These are phyloP conservation scores for Rheum nobile DNA, from an alignment of 148 eudicot genomes.

Conservation along the genomic window DNA sequence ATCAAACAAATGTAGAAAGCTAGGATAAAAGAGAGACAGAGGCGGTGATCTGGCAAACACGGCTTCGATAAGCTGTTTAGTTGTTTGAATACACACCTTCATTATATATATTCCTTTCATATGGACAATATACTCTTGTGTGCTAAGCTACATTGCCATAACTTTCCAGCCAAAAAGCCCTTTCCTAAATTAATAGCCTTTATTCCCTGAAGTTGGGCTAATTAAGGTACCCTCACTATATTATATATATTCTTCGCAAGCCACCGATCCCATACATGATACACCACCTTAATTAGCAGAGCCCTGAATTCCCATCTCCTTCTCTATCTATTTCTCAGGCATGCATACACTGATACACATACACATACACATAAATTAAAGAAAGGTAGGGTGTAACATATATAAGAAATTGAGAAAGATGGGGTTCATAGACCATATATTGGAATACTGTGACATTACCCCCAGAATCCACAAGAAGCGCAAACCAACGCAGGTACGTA, in stretches of 20 bases:
- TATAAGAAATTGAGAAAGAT: slow-evolving; percentile 18
- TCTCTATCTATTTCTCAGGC: no score
- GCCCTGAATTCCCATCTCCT: no score
- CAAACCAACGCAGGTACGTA: slow-evolving; percentile 37
- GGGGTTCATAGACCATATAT: slow-evolving; percentile 37
- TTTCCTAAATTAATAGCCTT: background rate
- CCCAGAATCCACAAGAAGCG: slow-evolving; percentile 24
- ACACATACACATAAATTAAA: no score
- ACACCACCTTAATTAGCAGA: no score
- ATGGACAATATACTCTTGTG: background rate
- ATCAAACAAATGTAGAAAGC: no score
- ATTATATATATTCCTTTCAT: no score
- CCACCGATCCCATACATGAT: no score
- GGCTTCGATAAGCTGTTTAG: background rate
- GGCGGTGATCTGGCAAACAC: background rate
- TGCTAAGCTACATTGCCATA: background rate
- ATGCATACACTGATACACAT: no score
- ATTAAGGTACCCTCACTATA: background rate
- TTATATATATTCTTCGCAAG: background rate
- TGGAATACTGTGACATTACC: slow-evolving; percentile 15
- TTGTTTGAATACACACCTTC: background rate
- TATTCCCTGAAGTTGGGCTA: background rate
- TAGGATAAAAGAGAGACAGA: no score
- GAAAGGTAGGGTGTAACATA: no score
- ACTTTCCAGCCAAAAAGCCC: background rate